Evolutionary conservation across 352 stramenopile genomes (phyloP).

Genomic region (Globisporangium yorkense): DNA sequence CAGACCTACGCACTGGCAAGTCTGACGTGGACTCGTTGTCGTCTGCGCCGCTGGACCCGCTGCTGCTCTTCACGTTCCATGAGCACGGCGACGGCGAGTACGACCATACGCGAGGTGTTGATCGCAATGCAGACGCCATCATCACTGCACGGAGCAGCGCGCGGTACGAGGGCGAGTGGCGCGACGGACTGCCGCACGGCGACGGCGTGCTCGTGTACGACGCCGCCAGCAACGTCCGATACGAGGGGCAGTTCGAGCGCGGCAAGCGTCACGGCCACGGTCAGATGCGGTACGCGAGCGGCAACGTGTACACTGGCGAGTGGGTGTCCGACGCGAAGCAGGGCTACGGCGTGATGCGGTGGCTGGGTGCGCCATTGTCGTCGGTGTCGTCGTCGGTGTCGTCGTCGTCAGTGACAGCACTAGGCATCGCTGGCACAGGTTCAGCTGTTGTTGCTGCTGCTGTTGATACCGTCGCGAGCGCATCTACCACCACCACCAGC

Average conservation of each 20-base stretch:
- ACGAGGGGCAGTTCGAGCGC: conserved; percentile 45
- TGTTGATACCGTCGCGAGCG: too few relatives aligned
- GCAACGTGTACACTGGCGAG: conserved; percentile 62
- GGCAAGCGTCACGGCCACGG: conserved; percentile 53
- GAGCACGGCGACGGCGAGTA: conserved; percentile 2
- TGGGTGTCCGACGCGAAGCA: conserved; percentile 67
- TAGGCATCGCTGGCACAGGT: background rate
- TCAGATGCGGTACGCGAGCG: conserved; percentile 60
- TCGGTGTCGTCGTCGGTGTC: background rate
- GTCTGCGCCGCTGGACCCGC: background rate
- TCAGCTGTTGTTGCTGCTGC: background rate
- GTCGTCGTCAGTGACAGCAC: too few relatives aligned
- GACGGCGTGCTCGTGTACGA: conserved; percentile 71
- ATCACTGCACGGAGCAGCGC: conserved; percentile 38
- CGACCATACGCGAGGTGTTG: background rate
- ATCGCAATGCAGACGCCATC: too few relatives aligned
- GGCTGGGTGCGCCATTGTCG: conserved; percentile 24
- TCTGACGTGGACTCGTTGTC: background rate
- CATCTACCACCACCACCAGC: too few relatives aligned
- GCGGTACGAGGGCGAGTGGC: conserved; percentile 79
- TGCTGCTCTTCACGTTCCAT: conserved; percentile 28
- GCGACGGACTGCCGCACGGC: conserved; percentile 61
- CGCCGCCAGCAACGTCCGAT: conserved; percentile 40
- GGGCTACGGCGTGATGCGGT: conserved; percentile 78
- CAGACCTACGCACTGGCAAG: too few relatives aligned